Evolutionary conservation across 2,329 filamentous ascomycete genomes (phyloP).

Genomic region (Aaosphaeria arxii): DNA sequence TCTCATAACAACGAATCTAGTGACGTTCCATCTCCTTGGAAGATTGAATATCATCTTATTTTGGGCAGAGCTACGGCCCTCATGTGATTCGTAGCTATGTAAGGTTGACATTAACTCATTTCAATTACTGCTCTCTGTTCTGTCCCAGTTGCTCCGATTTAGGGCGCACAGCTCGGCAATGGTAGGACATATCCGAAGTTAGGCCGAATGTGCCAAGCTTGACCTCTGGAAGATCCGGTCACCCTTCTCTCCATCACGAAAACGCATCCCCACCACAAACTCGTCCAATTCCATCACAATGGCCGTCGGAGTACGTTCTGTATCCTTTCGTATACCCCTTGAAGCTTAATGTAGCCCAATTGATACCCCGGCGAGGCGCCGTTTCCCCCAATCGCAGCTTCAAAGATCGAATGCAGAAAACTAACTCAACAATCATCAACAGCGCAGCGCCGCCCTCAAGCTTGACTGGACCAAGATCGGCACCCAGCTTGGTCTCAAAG

Average conservation of each 20-base stretch:
- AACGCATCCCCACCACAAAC: slow-evolving; percentile 37
- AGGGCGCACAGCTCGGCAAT: no score
- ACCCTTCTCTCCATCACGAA: slow-evolving; percentile 44
- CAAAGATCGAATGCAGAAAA: slow-evolving; percentile 16
- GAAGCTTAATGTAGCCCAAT: slow-evolving; percentile 26
- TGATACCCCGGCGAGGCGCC: slow-evolving; percentile 25
- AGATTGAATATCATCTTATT: no score
- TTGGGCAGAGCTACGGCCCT: no score
- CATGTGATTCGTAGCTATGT: no score
- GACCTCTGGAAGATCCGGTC: slow-evolving; percentile 4
- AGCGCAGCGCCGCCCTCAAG: slow-evolving; percentile 98
- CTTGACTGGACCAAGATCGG: slow-evolving; percentile 98
- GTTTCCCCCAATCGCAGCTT: slow-evolving; percentile 24
- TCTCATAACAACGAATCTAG: no score
- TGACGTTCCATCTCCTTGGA: no score
- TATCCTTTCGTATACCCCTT: slow-evolving; percentile 7
- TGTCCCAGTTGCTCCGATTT: no score
- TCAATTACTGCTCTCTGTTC: no score
- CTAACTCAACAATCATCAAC: slow-evolving; percentile 33
- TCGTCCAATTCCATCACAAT: slow-evolving; percentile 41
- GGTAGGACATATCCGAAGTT: background rate
- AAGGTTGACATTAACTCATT: no score
- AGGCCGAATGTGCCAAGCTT: background rate
- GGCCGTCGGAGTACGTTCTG: slow-evolving; percentile 42
- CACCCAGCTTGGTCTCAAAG: slow-evolving; percentile 91